Evolutionary conservation across 768 basidiomycete genomes (phyloP).

Genomic region (Lentinula raphanica): DNA sequence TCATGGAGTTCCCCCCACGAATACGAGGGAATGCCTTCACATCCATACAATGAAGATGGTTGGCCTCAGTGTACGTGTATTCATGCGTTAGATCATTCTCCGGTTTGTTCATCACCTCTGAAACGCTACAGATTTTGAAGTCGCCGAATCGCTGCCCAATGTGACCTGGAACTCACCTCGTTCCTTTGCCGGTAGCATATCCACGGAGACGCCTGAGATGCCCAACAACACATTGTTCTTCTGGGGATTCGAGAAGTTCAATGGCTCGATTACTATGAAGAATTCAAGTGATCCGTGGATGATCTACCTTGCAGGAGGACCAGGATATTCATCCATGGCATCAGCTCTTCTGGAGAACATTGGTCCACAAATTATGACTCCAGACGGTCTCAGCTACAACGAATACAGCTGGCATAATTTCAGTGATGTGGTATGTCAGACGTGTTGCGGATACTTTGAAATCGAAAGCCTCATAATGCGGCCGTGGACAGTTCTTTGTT

Average conservation of each 20-base stretch:
- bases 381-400: neutral
- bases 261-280: constrained; percentile 33
- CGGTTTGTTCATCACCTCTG: too few relatives aligned
- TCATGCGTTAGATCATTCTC: too few relatives aligned
- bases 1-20: neutral
- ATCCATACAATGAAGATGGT: neutral
- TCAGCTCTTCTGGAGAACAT: neutral
- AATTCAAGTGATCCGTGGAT: constrained; percentile 52
- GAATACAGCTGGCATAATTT: constrained; percentile 12
- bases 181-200: constrained; percentile 32
- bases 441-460: neutral
- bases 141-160: constrained; percentile 28
- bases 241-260: constrained; percentile 31
- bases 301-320: constrained; percentile 75
- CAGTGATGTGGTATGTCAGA: constrained; percentile 11
- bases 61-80: neutral
- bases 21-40: neutral
- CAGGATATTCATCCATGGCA: constrained; percentile 15
- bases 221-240: constrained; percentile 35
- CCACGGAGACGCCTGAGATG: constrained; percentile 24
- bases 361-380: neutral
- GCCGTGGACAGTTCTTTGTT: neutral
- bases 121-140: constrained; percentile 25
- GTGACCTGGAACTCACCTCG: constrained; percentile 25
- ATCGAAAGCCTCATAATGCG: constrained; percentile 3